These are phyloP conservation scores for Podospora anserina DNA, from an alignment of 495 filamentous ascomycete genomes.

Conservation along the genomic window DNA sequence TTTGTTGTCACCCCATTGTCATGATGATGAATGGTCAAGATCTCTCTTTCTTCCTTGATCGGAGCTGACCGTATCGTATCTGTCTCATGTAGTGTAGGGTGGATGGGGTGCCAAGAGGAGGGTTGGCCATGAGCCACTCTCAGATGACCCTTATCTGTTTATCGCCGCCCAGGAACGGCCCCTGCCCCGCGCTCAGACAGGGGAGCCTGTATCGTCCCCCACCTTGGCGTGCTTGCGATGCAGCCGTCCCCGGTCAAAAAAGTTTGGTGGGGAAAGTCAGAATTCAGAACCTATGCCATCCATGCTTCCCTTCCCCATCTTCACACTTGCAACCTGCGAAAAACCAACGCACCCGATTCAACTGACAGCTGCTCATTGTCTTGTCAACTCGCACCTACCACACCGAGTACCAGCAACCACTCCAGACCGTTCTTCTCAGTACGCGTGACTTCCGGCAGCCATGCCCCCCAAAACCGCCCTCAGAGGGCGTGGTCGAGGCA, in stretches of 20 bases:
- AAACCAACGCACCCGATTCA: neutral
- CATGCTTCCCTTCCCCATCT: neutral
- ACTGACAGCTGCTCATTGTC: neutral
- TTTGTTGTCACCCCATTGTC: conserved; percentile 15
- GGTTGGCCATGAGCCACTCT: neutral
- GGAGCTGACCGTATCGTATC: neutral
- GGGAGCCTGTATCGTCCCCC: neutral
- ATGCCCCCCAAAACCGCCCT: conserved; percentile 21
- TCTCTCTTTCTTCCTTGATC: neutral
- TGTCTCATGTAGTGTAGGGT: neutral
- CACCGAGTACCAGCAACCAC: neutral
- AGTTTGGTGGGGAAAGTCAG: neutral
- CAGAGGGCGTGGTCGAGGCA: conserved; percentile 19
- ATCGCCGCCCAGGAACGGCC: neutral
- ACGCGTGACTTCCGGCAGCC: neutral
- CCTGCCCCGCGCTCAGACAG: neutral
- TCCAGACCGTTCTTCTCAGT: neutral
- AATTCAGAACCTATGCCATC: neutral
- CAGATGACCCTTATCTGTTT: neutral
- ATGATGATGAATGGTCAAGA: neutral
- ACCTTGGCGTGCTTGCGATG: neutral
- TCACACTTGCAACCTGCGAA: neutral
- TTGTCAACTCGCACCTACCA: neutral
- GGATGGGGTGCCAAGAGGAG: neutral
- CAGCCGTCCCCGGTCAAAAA: neutral